Base-by-base conservation (phyloP, 805 yeast genomes). In the Candida broadrunensis region DNA sequence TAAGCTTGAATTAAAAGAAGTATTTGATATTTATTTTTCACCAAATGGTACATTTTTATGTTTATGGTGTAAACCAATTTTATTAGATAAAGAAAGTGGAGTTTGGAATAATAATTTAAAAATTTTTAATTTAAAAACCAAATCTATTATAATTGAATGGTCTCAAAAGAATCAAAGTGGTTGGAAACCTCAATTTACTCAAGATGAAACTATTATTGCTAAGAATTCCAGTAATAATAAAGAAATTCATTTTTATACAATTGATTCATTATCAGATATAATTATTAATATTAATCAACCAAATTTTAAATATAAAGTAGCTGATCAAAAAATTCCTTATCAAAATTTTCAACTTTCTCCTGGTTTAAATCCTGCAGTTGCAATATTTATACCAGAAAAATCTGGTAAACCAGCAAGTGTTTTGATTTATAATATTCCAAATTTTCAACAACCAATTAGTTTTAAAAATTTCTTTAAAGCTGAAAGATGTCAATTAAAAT, bases 381-480 rank as follows among this genome's bases (percentile, higher is more conserved):
- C 97, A 19, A 82, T 93, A 20, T 93, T 95, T 59, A 78, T 87
- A 23, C 95, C 97, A 8, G 97, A 88, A 57, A 77, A 80, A 51
- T 70, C 75, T 42, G 96, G 97, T 45, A 85, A 85, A 58, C 99
- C 98, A 3, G 96, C 97, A 14, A 77, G 74, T 50, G 90, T 93
- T 42, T 78, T 84, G 48, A 84, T 95, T 45, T 93, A 85, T 67
- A 83, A 85, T 55, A 73, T 88, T 46, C 89, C 95, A 23, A 74
- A 85, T 56, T 78, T 83, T 56, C 67, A 70, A 49, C 87, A 81
- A 51, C 91, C 96, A 25, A 81, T 88, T 37, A 84, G 93, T 38
- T 80, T 83, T 46, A 93, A 91, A 63, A 80, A 88, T 43, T 88
- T 93, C 55, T 93, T 93, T 78, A 90, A 91, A 68, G 98, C 97